These are phyloP conservation scores for Teratosphaeria viscida DNA, from an alignment of 2,329 filamentous ascomycete genomes.

Conservation along the genomic window DNA sequence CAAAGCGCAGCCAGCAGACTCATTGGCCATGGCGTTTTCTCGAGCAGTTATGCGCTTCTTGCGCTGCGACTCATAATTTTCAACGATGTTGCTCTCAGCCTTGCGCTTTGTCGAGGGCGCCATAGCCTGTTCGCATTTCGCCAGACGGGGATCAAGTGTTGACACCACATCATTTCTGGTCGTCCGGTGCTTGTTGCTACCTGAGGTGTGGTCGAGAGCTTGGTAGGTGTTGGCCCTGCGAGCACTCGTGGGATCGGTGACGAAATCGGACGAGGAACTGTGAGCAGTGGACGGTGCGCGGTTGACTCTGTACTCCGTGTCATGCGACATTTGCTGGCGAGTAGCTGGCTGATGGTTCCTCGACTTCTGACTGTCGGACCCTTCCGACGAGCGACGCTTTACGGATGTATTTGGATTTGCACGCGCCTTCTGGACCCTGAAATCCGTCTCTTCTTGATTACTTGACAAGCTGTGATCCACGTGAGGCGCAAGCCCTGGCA, in stretches of 20 bases:
- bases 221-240: slow-evolving; percentile 6
- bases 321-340: background rate
- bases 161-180: background rate
- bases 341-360: background rate
- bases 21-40: background rate
- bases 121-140: background rate
- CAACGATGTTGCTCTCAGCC: slow-evolving; percentile 6
- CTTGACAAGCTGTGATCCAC: background rate
- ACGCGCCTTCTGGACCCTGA: slow-evolving; percentile 11
- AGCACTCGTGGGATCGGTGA: slow-evolving; percentile 1
- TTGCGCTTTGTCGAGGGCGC: slow-evolving; percentile 12
- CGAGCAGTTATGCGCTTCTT: slow-evolving; percentile 8
- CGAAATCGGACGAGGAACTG: slow-evolving; percentile 18
- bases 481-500: background rate
- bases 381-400: slow-evolving; percentile 11
- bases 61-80: slow-evolving; percentile 13
- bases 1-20: slow-evolving; percentile 1
- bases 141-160: slow-evolving; percentile 7
- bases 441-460: slow-evolving; percentile 4
- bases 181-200: slow-evolving; percentile 1
- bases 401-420: slow-evolving; percentile 18
- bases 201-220: background rate
- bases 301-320: background rate
- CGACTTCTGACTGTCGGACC: background rate
- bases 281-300: background rate